These are phyloP conservation scores for Croton laevigatus DNA, from an alignment of 441 rosid genomes.

Conservation along the genomic window DNA sequence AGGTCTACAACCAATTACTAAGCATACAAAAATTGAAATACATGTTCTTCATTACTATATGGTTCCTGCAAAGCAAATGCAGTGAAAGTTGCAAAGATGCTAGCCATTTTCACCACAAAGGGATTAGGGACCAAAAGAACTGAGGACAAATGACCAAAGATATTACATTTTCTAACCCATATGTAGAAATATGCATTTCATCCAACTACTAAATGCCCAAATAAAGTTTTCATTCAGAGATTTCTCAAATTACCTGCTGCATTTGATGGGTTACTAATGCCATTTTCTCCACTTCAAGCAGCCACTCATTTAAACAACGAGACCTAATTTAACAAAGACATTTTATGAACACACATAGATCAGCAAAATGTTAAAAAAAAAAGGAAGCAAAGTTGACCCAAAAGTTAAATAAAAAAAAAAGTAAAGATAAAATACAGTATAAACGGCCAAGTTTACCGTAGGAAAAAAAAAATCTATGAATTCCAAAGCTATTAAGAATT, in stretches of 20 bases:
- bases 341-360: slow-evolving; percentile 12
- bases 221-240: slow-evolving; percentile 1
- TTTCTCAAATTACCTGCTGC: slow-evolving; percentile 60
- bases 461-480: neutral
- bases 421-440: too few relatives aligned
- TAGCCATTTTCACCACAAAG: neutral
- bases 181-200: neutral
- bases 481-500: neutral
- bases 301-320: slow-evolving; percentile 55
- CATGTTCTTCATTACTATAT: neutral
- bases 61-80: neutral
- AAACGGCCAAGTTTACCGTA: neutral
- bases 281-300: slow-evolving; percentile 64
- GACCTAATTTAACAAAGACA: slow-evolving; percentile 34
- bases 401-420: neutral
- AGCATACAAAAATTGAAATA: neutral
- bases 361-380: neutral
- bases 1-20: too few relatives aligned
- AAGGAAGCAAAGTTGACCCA: neutral
- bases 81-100: neutral
- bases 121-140: neutral
- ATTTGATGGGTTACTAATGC: slow-evolving; percentile 82
- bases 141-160: neutral
- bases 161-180: neutral
- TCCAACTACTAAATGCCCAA: neutral